Evolutionary conservation across 2,329 filamentous ascomycete species (phyloP), one percentile per base, ranked within the genome.

Genomic region (Cryoendolithus antarcticus): DNA sequence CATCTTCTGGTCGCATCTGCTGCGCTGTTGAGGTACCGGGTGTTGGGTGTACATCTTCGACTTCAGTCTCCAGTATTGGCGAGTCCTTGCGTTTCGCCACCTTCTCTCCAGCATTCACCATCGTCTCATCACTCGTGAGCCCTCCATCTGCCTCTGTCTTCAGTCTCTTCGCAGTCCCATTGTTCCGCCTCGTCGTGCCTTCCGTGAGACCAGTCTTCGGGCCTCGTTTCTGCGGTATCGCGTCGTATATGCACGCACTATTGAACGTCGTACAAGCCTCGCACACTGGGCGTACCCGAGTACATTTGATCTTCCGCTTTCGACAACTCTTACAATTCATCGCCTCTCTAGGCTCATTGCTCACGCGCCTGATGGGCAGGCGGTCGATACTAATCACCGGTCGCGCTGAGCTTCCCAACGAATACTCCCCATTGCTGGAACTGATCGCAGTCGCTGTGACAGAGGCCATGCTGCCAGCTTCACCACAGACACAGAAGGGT

Each of bases 291-390:
- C 83, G 77, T 48, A 88, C 66, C 41, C 86, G 76, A 61, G 91
- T 93, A 66, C 86, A 93, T 66, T 93, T 93, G 65, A 93, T 93
- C 85, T 93, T 93, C 65, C 86, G 74, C 64, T 93, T 93, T 51
- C 86, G 76, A 67, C 86, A 93, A 41, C 84, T 91, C 62, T 93
- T 93, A 75, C 86, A 93, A 61, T 93, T 93, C 86, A 93, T 93
- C 28, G 82, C 83, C 67, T 93, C 86, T 53, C 82, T 77, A 31
- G 82, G 83, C 59, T 91, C 82, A 52, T 75, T 80, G 61, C 72
- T 77, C 62, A 76, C 68, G 32, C 81, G 77, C 46, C 80, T 76
- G 39, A 78, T 71, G 19, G 82, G 80, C 48, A 89, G 66, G 45
- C 83, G 76, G 63, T 88, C 81, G 60, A 89, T 89, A 58, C 82